phyloP scores from a whole-genome alignment of 352 stramenopile genomes.

The Phytopythium litorale region DNA sequence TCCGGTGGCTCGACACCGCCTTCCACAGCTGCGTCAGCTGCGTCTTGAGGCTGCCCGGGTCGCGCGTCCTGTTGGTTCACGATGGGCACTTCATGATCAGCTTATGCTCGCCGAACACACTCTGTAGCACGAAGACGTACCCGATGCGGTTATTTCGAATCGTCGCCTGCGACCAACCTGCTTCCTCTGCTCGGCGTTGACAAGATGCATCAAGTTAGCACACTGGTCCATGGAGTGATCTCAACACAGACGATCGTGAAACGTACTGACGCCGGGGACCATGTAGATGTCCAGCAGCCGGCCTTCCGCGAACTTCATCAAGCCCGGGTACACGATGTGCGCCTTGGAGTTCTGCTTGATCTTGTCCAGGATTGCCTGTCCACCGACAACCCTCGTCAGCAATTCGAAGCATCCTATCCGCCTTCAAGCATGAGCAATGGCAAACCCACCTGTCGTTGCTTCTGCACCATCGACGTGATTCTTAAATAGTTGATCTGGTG shows the following conservation, averaged over 20 bases:
- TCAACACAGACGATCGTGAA: background rate
- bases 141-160: constrained; percentile 85
- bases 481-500: constrained; percentile 96
- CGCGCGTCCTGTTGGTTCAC: constrained; percentile 43
- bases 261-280: constrained; percentile 85
- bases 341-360: constrained; percentile 73
- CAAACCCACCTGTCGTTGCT: constrained; percentile 88
- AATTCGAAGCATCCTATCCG: background rate
- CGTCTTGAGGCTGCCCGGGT: constrained; percentile 78
- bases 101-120: background rate
- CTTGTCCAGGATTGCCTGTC: constrained; percentile 74
- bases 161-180: constrained; percentile 77
- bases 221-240: background rate
- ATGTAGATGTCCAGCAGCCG: constrained; percentile 86
- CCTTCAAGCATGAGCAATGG: background rate
- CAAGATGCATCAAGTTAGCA: background rate
- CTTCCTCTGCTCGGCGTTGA: constrained; percentile 53
- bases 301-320: constrained; percentile 72
- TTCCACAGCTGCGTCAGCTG: constrained; percentile 87
- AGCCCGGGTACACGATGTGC: constrained; percentile 67
- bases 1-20: constrained; percentile 92
- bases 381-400: constrained; percentile 3
- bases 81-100: background rate
- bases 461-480: constrained; percentile 93
- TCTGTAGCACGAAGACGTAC: constrained; percentile 19